Evolutionary conservation across 352 stramenopile genomes (phyloP).

Genomic region (Phytophthora meadii): DNA sequence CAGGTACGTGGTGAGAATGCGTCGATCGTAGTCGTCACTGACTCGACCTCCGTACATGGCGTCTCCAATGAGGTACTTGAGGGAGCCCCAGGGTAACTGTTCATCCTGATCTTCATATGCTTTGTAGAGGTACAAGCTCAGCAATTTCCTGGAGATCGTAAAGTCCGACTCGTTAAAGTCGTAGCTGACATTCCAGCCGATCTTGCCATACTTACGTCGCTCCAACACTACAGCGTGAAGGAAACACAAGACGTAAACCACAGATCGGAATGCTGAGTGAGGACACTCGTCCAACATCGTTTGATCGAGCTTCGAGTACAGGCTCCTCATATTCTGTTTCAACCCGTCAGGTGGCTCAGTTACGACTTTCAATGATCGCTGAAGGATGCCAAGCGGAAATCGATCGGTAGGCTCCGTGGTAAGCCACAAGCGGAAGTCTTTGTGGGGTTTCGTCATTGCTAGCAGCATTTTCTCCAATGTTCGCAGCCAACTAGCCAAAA

Average conservation of each 20-base stretch:
- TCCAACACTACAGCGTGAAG: slow-evolving; percentile 96
- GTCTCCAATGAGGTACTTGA: slow-evolving; percentile 96
- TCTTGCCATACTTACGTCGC: slow-evolving; percentile 96
- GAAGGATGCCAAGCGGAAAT: slow-evolving; percentile 95
- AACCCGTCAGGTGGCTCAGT: slow-evolving; percentile 95
- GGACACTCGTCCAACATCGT: slow-evolving; percentile 93
- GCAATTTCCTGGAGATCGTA: slow-evolving; percentile 91
- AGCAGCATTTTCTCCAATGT: slow-evolving; percentile 94
- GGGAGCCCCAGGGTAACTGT: slow-evolving; percentile 93
- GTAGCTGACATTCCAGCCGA: slow-evolving; percentile 97
- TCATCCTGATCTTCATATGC: slow-evolving; percentile 93
- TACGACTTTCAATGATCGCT: slow-evolving; percentile 95
- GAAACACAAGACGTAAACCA: slow-evolving; percentile 96
- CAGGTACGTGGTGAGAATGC: slow-evolving; percentile 94
- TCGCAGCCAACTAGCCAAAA: slow-evolving; percentile 93
- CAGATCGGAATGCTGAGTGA: slow-evolving; percentile 91
- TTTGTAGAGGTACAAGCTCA: slow-evolving; percentile 95
- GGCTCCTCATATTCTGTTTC: slow-evolving; percentile 96
- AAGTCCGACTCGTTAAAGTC: slow-evolving; percentile 98
- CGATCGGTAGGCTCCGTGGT: slow-evolving; percentile 95
- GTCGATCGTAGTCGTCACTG: slow-evolving; percentile 96
- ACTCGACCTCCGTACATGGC: slow-evolving; percentile 97
- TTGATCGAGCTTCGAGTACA: slow-evolving; percentile 93
- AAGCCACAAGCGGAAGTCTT: slow-evolving; percentile 96
- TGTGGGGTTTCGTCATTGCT: slow-evolving; percentile 92